Conservation (phyloP, 441 rosid species). For the Gossypium davidsonii region DNA sequence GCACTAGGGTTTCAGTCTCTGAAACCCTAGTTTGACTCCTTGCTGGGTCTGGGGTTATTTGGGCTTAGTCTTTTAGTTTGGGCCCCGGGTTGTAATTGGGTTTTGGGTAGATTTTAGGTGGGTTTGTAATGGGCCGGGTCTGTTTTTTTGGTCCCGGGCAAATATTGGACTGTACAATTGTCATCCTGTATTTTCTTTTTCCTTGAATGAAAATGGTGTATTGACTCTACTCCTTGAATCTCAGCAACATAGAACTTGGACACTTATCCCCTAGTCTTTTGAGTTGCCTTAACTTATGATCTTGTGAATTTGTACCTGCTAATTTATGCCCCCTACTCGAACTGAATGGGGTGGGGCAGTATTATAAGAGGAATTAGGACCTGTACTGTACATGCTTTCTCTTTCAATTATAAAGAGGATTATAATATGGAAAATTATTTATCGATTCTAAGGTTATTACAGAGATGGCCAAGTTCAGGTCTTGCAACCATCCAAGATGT, state of each 20-base stretch:
- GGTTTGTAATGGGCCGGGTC: too few relatives aligned
- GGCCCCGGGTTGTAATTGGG: too few relatives aligned
- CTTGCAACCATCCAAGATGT: conserved; percentile 81
- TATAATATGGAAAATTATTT: conserved; percentile 29
- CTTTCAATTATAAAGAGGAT: conserved; percentile 5
- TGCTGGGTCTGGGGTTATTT: too few relatives aligned
- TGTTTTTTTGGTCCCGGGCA: too few relatives aligned
- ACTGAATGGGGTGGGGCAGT: neutral
- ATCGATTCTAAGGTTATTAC: conserved; percentile 81
- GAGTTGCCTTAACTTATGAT: neutral
- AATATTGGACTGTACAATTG: neutral
- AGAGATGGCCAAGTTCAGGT: conserved; percentile 93
- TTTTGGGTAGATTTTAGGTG: too few relatives aligned
- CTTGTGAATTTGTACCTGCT: conserved; percentile 3
- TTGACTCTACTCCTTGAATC: neutral
- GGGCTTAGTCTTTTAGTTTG: too few relatives aligned
- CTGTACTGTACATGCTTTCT: conserved; percentile 49
- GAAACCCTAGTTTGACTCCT: too few relatives aligned
- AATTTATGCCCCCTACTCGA: neutral
- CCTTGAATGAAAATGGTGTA: neutral
- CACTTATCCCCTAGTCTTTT: neutral
- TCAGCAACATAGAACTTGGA: neutral
- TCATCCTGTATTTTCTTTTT: neutral
- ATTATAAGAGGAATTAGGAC: conserved; percentile 5
- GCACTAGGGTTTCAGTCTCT: too few relatives aligned